These are phyloP conservation scores for Apostasia shenzhenica DNA, from an alignment of 106 monocot genomes.

Conservation along the genomic window DNA sequence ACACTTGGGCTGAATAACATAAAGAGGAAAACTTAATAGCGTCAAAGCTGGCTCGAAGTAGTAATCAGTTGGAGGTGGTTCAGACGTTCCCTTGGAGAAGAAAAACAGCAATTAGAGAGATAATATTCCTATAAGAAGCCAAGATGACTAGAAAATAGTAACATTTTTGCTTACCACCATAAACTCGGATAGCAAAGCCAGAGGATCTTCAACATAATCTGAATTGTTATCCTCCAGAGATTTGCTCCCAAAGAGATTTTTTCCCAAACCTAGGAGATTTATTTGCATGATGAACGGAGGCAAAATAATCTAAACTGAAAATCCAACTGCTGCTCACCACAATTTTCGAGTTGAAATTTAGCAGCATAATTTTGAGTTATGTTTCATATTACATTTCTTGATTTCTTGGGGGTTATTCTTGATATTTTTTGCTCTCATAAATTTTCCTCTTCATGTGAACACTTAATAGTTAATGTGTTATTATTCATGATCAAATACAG, in stretches of 20 bases:
- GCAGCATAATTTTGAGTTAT: too few relatives aligned
- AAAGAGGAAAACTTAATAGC: not conserved
- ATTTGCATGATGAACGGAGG: too few relatives aligned
- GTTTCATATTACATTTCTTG: too few relatives aligned
- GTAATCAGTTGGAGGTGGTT: not conserved
- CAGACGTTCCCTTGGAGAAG: not conserved
- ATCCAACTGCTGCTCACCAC: too few relatives aligned
- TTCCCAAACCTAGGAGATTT: not conserved
- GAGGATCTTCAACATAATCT: slow-evolving; percentile 1
- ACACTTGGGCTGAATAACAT: slow-evolving; percentile 20
- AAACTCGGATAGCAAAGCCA: not conserved
- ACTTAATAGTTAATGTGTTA: too few relatives aligned
- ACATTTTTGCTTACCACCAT: not conserved
- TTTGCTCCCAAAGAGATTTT: slow-evolving; percentile 6
- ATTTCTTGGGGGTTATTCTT: too few relatives aligned
- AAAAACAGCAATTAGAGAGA: not conserved
- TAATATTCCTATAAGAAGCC: not conserved
- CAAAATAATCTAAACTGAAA: too few relatives aligned
- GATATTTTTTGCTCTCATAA: too few relatives aligned
- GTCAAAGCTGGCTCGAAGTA: slow-evolving; percentile 5
- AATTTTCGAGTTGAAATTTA: too few relatives aligned
- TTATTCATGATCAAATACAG: too few relatives aligned
- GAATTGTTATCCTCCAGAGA: not conserved
- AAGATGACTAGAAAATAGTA: not conserved
- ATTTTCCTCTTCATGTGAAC: too few relatives aligned